Base-by-base conservation (phyloP, 2,329 filamentous ascomycete genomes). In the Pleoardoris graminearum region DNA sequence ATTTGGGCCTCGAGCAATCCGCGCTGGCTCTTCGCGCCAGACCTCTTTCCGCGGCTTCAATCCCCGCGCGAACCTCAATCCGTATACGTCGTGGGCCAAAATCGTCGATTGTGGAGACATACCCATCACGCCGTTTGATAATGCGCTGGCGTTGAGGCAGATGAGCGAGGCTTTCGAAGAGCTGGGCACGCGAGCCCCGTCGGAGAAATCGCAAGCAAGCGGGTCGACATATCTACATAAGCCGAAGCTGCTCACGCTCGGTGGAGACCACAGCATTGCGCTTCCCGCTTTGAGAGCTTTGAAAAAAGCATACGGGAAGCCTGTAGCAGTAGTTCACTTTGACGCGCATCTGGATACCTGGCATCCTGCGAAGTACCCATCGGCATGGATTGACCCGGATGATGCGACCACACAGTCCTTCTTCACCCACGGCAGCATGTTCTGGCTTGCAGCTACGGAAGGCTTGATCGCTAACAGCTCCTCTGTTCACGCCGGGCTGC, bases 91-190 rank as follows among this genome's bases (percentile, higher is more conserved):
- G 49, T 93, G 89, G 88, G 88, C 89, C 0, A 85, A 78, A 33
- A 84, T 96, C 53, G 79, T 93, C 45, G 92, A 97, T 77, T 97
- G 92, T 72, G 92, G 92, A 41, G 92, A 96, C 70, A 91, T 96
- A 50, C 91, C 92, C 23, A 80, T 95, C 60, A 90, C 88, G 0
- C 91, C 91, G 0, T 87, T 95, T 62, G 91, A 96, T 76, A 96
- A 96, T 70, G 84, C 79, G 1, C 79, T 96, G 14, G 92, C 92
- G 0, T 77, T 92, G 48, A 79, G 81, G 38, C 92, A 96, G 75
- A 96, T 96, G 91, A 89, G 84, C 27, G 84, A 87, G 66, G 91
- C 89, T 0, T 91, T 90, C 70, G 77, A 80, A 6, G 87, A 92
- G 73, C 84, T 96, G 2, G 79, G 81, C 2, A 75, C 76, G 10